phyloP scores from a whole-genome alignment of 257 asterid genomes.

The Solanum pennellii region DNA sequence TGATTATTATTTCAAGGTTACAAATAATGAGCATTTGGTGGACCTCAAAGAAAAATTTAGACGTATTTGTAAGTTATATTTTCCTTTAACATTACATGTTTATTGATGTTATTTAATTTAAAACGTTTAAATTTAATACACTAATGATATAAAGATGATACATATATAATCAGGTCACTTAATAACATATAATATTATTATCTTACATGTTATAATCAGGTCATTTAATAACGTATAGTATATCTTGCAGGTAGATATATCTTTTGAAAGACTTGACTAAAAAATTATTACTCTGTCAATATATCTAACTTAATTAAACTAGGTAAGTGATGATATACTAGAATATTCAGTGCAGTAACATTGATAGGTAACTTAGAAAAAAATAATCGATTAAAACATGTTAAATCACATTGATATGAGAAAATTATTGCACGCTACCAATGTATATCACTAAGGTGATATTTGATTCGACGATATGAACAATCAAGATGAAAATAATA shows the following conservation, averaged over 20 bases:
- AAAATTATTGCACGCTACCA: background rate
- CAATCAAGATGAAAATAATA: background rate
- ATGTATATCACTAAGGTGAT: background rate
- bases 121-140: background rate
- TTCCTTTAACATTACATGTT: background rate
- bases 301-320: background rate
- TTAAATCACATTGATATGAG: background rate
- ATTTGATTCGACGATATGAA: too few species aligned
- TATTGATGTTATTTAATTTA: background rate
- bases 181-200: background rate
- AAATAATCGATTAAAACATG: background rate
- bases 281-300: background rate
- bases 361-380: background rate
- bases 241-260: background rate
- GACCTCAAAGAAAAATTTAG: background rate
- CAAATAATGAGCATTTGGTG: background rate
- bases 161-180: background rate
- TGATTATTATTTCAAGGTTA: background rate
- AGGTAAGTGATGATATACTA: background rate
- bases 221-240: background rate
- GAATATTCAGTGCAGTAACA: background rate
- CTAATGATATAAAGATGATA: background rate
- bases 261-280: background rate
- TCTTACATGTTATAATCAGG: background rate
- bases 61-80: background rate